phyloP scores from a whole-genome alignment of 257 asterid species.

The Echium plantagineum region DNA sequence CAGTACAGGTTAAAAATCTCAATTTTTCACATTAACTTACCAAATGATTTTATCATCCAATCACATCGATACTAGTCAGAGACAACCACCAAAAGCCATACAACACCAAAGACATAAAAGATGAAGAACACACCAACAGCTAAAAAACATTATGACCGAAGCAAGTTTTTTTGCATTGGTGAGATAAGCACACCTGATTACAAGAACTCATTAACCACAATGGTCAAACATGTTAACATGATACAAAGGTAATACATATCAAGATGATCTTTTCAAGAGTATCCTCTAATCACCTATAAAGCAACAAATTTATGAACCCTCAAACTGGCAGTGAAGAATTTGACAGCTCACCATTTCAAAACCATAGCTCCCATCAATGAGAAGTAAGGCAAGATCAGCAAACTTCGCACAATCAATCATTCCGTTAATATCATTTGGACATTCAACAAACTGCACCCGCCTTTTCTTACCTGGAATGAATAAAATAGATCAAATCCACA shows the following conservation, averaged over 20 bases:
- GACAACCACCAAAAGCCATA: not conserved
- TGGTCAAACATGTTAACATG: not conserved
- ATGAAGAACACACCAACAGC: not conserved
- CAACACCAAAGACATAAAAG: not conserved
- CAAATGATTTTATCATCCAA: not conserved
- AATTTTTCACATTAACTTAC: not conserved
- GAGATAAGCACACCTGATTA: not conserved
- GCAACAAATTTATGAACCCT: not conserved
- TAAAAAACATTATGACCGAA: not conserved
- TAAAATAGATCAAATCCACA: slow-evolving; percentile 13
- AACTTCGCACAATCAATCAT: slow-evolving; percentile 97
- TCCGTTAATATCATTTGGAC: slow-evolving; percentile 96
- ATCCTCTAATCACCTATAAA: not conserved
- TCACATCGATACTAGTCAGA: not conserved
- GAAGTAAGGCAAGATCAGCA: slow-evolving; percentile 91
- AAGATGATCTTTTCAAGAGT: not conserved
- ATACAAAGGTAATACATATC: not conserved
- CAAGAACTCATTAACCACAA: not conserved
- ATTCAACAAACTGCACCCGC: slow-evolving; percentile 91
- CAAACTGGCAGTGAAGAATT: not conserved
- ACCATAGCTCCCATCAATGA: slow-evolving; percentile 97
- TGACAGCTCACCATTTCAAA: slow-evolving; percentile 80
- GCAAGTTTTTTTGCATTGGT: not conserved
- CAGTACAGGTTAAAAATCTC: not conserved
- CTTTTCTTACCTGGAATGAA: slow-evolving; percentile 65